Conservation (phyloP, 768 basidiomycete genomes). For the Kwoniella pini region DNA sequence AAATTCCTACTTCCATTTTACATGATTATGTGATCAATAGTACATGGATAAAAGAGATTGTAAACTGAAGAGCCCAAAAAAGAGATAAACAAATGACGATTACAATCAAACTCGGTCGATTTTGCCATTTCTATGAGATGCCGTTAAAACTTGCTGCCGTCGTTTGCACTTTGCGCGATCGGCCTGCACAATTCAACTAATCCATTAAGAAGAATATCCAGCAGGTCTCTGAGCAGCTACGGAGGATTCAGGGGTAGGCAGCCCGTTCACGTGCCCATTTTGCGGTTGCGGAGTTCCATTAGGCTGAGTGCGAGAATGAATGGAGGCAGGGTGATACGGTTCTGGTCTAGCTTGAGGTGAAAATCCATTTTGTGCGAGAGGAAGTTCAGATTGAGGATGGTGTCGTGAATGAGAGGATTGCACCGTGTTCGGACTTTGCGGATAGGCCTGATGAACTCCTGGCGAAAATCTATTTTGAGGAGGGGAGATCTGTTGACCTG, state of each 20-base stretch:
- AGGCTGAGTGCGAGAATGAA: neutral
- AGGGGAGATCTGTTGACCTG: neutral
- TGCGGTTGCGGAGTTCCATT: neutral
- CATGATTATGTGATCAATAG: too few species aligned
- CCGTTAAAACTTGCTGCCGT: too few species aligned
- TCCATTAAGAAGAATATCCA: neutral
- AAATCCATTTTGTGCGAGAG: neutral
- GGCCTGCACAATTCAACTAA: too few species aligned
- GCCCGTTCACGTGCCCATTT: neutral
- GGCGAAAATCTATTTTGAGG: neutral
- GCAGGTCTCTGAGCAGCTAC: neutral
- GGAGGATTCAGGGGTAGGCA: conserved; percentile 1
- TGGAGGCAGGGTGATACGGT: neutral
- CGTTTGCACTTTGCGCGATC: too few species aligned
- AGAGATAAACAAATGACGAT: too few species aligned
- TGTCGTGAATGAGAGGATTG: neutral
- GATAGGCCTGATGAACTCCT: too few species aligned
- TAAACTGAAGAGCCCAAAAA: too few species aligned
- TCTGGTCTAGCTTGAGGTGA: neutral
- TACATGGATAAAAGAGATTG: too few species aligned
- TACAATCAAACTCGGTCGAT: too few species aligned
- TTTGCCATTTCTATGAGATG: too few species aligned
- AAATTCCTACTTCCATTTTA: too few species aligned
- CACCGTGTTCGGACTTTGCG: neutral
- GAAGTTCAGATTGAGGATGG: too few species aligned